Percentiles rank a stretch among this genome's conserved stretches.
Conservation (phyloP, 768 basidiomycete species). For the Amanita subjunquillea region DNA sequence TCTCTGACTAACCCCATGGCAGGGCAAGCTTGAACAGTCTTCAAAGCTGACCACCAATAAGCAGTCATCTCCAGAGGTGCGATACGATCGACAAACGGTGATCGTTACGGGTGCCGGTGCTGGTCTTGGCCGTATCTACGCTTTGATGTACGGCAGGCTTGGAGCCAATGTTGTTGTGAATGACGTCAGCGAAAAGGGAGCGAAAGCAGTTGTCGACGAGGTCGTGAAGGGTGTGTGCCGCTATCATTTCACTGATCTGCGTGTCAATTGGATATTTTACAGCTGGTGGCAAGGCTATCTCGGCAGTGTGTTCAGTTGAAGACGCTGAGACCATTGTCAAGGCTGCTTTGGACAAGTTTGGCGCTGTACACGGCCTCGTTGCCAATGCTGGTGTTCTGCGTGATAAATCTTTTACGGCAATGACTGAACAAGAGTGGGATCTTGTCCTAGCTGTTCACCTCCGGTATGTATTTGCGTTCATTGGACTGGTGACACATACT, state of each 20-base stretch:
- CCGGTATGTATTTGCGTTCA: conserved; percentile 24
- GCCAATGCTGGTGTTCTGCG: conserved; percentile 93
- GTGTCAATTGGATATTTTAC: neutral
- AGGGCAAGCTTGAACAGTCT: conserved; percentile 57
- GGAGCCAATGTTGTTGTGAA: conserved; percentile 98
- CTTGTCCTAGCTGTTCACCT: conserved; percentile 83
- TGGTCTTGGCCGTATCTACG: conserved; percentile 87
- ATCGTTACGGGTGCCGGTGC: conserved; percentile 94
- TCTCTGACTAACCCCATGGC: neutral
- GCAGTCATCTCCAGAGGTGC: conserved; percentile 60
- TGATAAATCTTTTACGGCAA: conserved; percentile 84
- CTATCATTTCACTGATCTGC: neutral
- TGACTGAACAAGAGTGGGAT: conserved; percentile 94
- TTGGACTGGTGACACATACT: neutral
- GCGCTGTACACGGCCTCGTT: conserved; percentile 76
- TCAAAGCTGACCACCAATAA: conserved; percentile 53
- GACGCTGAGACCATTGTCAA: conserved; percentile 89
- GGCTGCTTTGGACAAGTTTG: conserved; percentile 77
- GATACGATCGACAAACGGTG: conserved; percentile 84
- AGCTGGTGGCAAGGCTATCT: conserved; percentile 85
- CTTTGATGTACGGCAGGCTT: conserved; percentile 81
- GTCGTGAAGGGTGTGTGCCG: conserved; percentile 54
- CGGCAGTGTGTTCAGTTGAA: conserved; percentile 81
- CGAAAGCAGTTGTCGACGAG: conserved; percentile 79
- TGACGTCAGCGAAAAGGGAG: conserved; percentile 83